Conservation (phyloP, 202 grass and related monocot species). For the Carex sylvatica region DNA sequence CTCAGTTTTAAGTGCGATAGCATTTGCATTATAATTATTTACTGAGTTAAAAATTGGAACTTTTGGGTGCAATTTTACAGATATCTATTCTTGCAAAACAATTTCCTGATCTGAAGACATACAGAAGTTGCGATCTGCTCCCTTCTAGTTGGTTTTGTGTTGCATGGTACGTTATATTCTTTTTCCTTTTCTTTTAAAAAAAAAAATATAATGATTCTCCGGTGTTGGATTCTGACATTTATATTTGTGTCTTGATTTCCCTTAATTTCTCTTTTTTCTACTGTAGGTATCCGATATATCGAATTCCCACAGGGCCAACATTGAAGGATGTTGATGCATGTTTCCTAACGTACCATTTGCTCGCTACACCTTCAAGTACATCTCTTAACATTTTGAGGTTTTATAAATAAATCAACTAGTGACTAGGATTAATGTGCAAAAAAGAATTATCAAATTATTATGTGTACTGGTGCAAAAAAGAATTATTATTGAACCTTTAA, state of each 20-base stretch:
- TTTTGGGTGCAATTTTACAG: constrained; percentile 41
- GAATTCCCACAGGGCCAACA: constrained; percentile 88
- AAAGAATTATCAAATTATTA: not conserved
- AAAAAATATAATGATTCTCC: constrained; percentile 26
- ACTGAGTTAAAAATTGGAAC: constrained; percentile 21
- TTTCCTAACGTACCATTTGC: constrained; percentile 93
- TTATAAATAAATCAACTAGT: constrained; percentile 3
- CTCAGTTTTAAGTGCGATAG: not conserved
- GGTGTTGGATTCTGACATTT: constrained; percentile 45
- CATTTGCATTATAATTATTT: not conserved
- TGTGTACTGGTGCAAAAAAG: not conserved
- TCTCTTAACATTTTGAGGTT: constrained; percentile 4
- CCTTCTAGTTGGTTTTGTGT: constrained; percentile 95
- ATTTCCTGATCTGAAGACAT: constrained; percentile 83
- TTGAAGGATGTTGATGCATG: constrained; percentile 93
- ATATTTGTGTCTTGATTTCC: constrained; percentile 24
- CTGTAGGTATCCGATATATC: constrained; percentile 99
- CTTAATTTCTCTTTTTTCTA: constrained; percentile 30
- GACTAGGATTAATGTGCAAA: not conserved
- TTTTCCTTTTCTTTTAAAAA: not conserved
- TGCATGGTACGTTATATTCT: constrained; percentile 67
- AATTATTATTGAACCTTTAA: not conserved
- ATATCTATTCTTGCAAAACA: constrained; percentile 65
- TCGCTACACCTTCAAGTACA: constrained; percentile 89
- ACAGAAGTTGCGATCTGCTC: constrained; percentile 82